These are phyloP conservation scores for Endoconidiophora laricicola DNA, from an alignment of 2,329 filamentous ascomycete species.

Conservation along the genomic window DNA sequence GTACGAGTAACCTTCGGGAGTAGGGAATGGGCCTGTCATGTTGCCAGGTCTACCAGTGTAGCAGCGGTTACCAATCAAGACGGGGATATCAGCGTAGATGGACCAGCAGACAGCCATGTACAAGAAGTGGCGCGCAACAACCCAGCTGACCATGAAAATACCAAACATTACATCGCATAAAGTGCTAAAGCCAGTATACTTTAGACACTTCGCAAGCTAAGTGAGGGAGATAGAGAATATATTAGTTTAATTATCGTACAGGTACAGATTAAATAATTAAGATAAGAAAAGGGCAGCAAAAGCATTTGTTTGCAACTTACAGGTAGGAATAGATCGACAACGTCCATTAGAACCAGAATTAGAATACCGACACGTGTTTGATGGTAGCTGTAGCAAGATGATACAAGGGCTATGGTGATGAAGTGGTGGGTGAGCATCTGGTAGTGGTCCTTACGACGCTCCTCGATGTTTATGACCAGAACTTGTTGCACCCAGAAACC, in stretches of 20 bases:
- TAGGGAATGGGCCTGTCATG: constrained; percentile 37
- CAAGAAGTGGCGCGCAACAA: constrained; percentile 63
- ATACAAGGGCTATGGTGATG: constrained; percentile 68
- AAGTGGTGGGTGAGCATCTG: constrained; percentile 96
- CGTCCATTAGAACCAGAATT: constrained; percentile 82
- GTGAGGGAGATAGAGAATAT: neutral
- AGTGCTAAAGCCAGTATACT: constrained; percentile 63
- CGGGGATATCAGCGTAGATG: constrained; percentile 49
- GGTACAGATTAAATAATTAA: neutral
- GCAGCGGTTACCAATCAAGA: constrained; percentile 50
- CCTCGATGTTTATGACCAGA: constrained; percentile 85
- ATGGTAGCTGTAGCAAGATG: constrained; percentile 70
- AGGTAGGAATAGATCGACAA: constrained; percentile 75
- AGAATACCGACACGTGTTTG: constrained; percentile 77
- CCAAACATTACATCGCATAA: constrained; percentile 73
- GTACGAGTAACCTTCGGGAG: constrained; percentile 38
- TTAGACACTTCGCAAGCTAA: constrained; percentile 79
- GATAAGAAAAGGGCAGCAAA: neutral
- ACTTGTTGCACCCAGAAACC: constrained; percentile 92
- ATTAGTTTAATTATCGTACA: constrained; percentile 14
- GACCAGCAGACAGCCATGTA: constrained; percentile 73
- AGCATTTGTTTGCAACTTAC: constrained; percentile 31
- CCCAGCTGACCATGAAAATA: constrained; percentile 73
- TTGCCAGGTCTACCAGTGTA: constrained; percentile 44
- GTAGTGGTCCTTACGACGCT: constrained; percentile 82